phyloP scores from a whole-genome alignment of 177 flowering plant genomes.

The Telopea speciosissima region DNA sequence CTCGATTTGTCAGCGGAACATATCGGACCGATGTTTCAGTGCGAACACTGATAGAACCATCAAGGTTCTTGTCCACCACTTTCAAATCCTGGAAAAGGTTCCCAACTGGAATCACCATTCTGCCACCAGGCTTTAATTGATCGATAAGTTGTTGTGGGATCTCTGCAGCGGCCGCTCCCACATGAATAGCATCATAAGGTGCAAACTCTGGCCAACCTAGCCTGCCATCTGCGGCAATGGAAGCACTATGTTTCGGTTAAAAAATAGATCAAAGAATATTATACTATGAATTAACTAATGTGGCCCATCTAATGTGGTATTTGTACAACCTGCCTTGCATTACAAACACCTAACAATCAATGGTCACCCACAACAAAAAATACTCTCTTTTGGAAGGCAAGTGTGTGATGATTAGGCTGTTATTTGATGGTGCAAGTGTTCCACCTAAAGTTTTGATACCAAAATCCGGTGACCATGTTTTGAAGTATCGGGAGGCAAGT shows the following conservation, averaged over 20 bases:
- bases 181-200: slow-evolving; percentile 82
- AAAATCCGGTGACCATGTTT: no score
- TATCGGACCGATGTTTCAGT: slow-evolving; percentile 68
- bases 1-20: slow-evolving; percentile 71
- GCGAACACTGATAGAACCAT: slow-evolving; percentile 44
- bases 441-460: no score
- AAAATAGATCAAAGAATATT: no score
- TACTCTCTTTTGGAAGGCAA: no score
- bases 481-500: no score
- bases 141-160: slow-evolving; percentile 59
- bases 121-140: slow-evolving; percentile 78
- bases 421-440: no score
- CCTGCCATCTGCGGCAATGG: slow-evolving; percentile 68
- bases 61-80: slow-evolving; percentile 55
- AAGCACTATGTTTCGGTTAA: not conserved
- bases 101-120: slow-evolving; percentile 80
- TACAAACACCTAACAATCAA: no score
- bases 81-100: slow-evolving; percentile 57
- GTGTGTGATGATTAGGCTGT: no score
- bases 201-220: slow-evolving; percentile 80
- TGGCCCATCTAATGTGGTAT: not conserved
- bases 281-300: not conserved
- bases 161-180: slow-evolving; percentile 84
- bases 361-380: no score
- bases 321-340: no score